Base-by-base conservation (phyloP, 139 green algal genomes). In the Klebsormidium nitens region DNA sequence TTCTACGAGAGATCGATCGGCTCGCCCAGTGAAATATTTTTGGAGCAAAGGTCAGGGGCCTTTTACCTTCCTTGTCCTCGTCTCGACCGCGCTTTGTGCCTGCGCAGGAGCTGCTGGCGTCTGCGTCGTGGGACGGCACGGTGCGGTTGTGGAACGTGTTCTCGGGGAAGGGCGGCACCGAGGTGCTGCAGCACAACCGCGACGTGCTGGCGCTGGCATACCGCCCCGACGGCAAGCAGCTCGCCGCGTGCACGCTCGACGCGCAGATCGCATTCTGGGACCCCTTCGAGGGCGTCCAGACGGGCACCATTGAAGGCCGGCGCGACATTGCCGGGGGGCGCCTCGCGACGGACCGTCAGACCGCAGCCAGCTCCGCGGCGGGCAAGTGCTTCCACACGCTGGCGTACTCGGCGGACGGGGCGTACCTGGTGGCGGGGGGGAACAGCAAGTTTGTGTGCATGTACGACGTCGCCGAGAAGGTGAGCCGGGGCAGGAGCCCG, bases 211-310 rank as follows among this genome's bases (percentile, higher is more conserved):
- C 90, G 0, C 62, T 98, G 47, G 89, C 90, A 1, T 93, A 76
- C 70, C 75, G 85, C 11, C 92, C 93, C 0, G 88, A 96, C 72
- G 91, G 91, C 59, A 89, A 90, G 64, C 89, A 91, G 85, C 77
- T 98, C 56, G 90, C 90, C 0, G 76, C 58, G 5, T 66, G 84
- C 62, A 96, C 93, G 2, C 85, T 98, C 26, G 91, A 97, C 68
- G 93, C 91, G 2, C 76, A 88, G 65, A 90, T 98, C 64, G 87
- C 91, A 67, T 72, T 98, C 32, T 98, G 93, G 93, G 84, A 98
- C 77, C 81, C 92, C 3, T 70, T 85, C 6, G 90, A 95, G 40
- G 86, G 78, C 28, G 67, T 83, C 14, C 72, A 95, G 55, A 62
- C 83, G 81, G 84, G 79, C 34, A 82, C 56, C 5, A 77, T 83